These are phyloP conservation scores for Mollisiaceae sp. DNA, from an alignment of 2,329 filamentous ascomycete species.

Conservation along the genomic window DNA sequence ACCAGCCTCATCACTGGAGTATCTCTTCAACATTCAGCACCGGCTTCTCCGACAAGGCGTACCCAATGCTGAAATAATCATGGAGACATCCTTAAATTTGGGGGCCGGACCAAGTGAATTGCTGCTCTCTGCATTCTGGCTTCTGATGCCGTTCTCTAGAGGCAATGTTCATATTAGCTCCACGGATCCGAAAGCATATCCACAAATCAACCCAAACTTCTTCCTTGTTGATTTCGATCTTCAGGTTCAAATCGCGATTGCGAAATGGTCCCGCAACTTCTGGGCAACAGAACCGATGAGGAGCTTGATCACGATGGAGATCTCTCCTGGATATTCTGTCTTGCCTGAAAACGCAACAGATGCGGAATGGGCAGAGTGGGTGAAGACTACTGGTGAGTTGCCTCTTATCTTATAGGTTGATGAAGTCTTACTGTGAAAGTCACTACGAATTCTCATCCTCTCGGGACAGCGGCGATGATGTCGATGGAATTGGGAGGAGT, in stretches of 20 bases:
- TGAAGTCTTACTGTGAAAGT: background rate
- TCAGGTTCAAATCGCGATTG: constrained; percentile 46
- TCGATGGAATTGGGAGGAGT: constrained; percentile 4
- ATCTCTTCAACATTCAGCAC: background rate
- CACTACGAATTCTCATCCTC: background rate
- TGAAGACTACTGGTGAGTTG: background rate
- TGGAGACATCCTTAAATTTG: background rate
- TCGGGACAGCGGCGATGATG: background rate
- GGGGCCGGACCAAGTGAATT: background rate
- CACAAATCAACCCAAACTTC: constrained; percentile 49
- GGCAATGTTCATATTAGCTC: constrained; percentile 49
- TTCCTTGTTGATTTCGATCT: constrained; percentile 49
- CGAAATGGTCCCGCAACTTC: constrained; percentile 39
- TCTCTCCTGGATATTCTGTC: background rate
- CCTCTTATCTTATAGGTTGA: background rate
- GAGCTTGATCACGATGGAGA: background rate
- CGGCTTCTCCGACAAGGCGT: background rate
- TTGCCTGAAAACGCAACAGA: background rate
- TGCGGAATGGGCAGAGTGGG: constrained; percentile 2
- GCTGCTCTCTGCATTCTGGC: background rate
- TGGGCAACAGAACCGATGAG: constrained; percentile 1
- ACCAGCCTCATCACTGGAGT: background rate
- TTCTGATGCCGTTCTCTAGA: constrained; percentile 46
- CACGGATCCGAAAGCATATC: constrained; percentile 42
- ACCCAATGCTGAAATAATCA: background rate